These are phyloP conservation scores for Paramecium primaurelia DNA, from an alignment of 73 alveolate genomes.

Conservation along the genomic window DNA sequence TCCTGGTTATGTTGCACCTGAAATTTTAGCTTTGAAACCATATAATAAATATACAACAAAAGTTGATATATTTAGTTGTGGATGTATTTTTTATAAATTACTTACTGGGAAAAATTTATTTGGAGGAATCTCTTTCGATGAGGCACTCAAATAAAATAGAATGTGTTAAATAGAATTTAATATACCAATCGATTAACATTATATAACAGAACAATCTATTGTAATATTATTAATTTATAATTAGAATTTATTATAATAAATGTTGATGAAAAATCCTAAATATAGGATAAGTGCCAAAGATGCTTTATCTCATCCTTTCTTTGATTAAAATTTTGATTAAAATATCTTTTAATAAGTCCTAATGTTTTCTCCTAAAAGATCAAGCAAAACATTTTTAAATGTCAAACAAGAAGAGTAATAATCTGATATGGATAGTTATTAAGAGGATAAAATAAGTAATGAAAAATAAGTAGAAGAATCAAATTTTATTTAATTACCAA, in stretches of 20 bases:
- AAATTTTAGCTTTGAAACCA: conserved; percentile 58
- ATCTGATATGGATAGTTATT: neutral
- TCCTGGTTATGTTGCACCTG: conserved; percentile 76
- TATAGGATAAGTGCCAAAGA: conserved; percentile 42
- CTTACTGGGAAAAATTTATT: conserved; percentile 60
- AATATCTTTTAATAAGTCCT: neutral
- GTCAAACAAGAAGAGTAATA: neutral
- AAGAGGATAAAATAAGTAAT: neutral
- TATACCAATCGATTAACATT: neutral
- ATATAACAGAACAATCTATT: conserved; percentile 40
- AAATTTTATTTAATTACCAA: neutral
- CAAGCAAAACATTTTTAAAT: neutral
- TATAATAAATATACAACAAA: conserved; percentile 4
- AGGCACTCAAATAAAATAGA: neutral
- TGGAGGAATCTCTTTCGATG: conserved; percentile 52
- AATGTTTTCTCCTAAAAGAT: neutral
- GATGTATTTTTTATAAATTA: conserved; percentile 55
- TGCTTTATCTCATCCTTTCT: conserved; percentile 56
- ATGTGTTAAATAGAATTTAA: neutral
- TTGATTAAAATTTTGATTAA: neutral
- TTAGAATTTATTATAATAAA: conserved; percentile 32
- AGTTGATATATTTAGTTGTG: conserved; percentile 55
- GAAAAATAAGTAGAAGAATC: neutral
- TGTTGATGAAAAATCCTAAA: conserved; percentile 30
- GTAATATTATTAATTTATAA: neutral